Evolutionary conservation across 192 early-diverging fungal species (phyloP), one percentile per base, ranked within the genome.

Genomic region (Mortierella claussenii): DNA sequence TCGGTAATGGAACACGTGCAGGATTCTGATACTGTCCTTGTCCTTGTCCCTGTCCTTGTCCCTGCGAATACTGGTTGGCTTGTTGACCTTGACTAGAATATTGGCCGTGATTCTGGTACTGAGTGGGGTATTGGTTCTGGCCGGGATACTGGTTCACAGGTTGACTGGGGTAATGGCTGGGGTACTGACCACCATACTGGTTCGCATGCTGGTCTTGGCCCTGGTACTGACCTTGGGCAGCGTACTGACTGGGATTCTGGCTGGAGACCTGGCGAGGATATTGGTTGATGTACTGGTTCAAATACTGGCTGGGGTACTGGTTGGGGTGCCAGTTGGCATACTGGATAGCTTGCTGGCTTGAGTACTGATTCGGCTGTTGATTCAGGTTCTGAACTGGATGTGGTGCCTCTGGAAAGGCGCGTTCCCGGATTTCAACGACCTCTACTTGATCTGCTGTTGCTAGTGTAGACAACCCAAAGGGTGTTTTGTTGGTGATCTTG

Each of bases 401-500:
- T 2, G 37, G 55, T 8, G 26, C 57, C 26, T 17, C 20, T 7
- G 26, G 40, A 28, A 45, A 28, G 44, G 17, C 57, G 26, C 57
- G 57, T 24, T 40, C 44, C 2, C 17, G 57, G 28, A 59, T 20
- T 20, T 59, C 43, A 5, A 59, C 42, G 28, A 30, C 57, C 40
- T 57, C 36, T 3, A 17, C 26, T 13, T 36, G 55, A 27, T 57
- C 50, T 52, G 15, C 37, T 20, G 46, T 11, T 30, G 52, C 31
- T 69, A 55, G 2, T 20, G 54, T 15, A 40, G 37, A 40, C 7
- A 13, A 13, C 37, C 7, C 37, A 10, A 40, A 7, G 37, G 61
- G 54, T 2, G 48, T 30, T 26, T 55, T 50, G 43, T 55, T 55
- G 32, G 26, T 55, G n/a, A 44, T n/a, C 36, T 40, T 44, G 50